Conservation (phyloP, 371 early-diverging fungal species). For the Mucor piriformis region DNA sequence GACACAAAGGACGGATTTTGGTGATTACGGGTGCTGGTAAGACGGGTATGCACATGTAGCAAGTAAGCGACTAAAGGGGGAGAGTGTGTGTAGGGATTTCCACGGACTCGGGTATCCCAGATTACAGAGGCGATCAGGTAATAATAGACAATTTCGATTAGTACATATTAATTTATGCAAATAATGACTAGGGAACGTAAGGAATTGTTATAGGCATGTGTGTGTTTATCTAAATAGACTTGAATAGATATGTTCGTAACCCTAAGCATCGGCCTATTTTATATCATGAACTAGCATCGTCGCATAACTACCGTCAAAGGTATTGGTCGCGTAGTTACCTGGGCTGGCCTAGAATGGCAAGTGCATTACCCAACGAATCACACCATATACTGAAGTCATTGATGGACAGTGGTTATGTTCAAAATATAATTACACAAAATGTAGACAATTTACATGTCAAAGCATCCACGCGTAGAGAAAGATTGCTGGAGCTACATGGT, state of each 20-base stretch:
- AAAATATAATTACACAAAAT: slow-evolving; percentile 85
- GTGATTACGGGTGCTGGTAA: slow-evolving; percentile 62
- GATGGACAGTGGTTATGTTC: slow-evolving; percentile 42
- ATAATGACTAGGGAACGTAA: slow-evolving; percentile 15
- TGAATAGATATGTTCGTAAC: slow-evolving; percentile 78
- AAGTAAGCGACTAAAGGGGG: not conserved
- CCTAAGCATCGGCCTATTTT: slow-evolving; percentile 83
- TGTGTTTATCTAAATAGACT: not conserved
- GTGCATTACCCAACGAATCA: slow-evolving; percentile 72
- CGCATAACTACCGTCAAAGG: slow-evolving; percentile 69
- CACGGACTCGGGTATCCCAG: slow-evolving; percentile 86
- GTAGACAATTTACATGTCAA: slow-evolving; percentile 83
- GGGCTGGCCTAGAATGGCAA: slow-evolving; percentile 74
- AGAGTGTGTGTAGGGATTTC: slow-evolving; percentile 64
- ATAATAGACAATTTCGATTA: not conserved
- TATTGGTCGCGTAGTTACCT: slow-evolving; percentile 94
- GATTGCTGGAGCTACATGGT: slow-evolving; percentile 86
- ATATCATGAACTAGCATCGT: slow-evolving; percentile 70
- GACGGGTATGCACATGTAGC: not conserved
- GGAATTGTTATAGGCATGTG: not conserved
- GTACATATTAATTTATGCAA: slow-evolving; percentile 1
- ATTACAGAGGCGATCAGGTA: slow-evolving; percentile 82
- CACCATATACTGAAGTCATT: slow-evolving; percentile 68
- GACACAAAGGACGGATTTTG: slow-evolving; percentile 43
- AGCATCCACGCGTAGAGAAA: slow-evolving; percentile 48